phyloP scores from a whole-genome alignment of 306 rosid species.

The Vicia faba region DNA sequence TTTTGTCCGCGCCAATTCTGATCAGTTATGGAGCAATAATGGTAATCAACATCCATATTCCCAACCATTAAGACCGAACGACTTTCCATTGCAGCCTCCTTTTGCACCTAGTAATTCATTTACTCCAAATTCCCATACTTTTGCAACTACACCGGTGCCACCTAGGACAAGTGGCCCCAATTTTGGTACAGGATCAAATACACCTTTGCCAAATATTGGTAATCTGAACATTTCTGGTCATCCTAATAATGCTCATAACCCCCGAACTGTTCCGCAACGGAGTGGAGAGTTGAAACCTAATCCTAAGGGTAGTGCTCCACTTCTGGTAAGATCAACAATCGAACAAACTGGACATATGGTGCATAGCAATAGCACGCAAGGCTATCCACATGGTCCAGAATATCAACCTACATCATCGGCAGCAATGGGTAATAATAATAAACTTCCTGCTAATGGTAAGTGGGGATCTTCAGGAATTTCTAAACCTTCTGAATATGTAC shows the following conservation, averaged over 20 bases:
- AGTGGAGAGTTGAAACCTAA: slow-evolving; percentile 56
- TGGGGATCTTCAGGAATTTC: slow-evolving; percentile 82
- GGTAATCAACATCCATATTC: slow-evolving; percentile 51
- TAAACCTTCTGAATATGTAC: slow-evolving; percentile 74
- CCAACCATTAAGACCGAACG: slow-evolving; percentile 53
- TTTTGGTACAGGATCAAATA: slow-evolving; percentile 47
- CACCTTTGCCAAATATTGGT: slow-evolving; percentile 57
- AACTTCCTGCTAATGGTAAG: slow-evolving; percentile 50
- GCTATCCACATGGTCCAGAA: slow-evolving; percentile 55
- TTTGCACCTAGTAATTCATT: slow-evolving; percentile 48
- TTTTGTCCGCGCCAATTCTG: slow-evolving; percentile 46
- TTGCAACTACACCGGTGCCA: slow-evolving; percentile 50
- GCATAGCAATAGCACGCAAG: slow-evolving; percentile 53
- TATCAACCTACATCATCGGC: slow-evolving; percentile 40
- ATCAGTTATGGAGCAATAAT: slow-evolving; percentile 54
- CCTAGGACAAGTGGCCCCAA: slow-evolving; percentile 57
- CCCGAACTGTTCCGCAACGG: slow-evolving; percentile 46
- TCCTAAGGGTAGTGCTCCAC: slow-evolving; percentile 44
- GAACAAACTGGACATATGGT: slow-evolving; percentile 55
- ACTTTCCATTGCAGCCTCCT: slow-evolving; percentile 54
- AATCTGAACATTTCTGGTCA: slow-evolving; percentile 56
- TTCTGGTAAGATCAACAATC: slow-evolving; percentile 44
- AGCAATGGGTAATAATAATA: slow-evolving; percentile 45
- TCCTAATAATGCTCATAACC: slow-evolving; percentile 47
- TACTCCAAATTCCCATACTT: slow-evolving; percentile 50